Conservation (phyloP, 495 filamentous ascomycete genomes). For the Xylaria palmicola region DNA sequence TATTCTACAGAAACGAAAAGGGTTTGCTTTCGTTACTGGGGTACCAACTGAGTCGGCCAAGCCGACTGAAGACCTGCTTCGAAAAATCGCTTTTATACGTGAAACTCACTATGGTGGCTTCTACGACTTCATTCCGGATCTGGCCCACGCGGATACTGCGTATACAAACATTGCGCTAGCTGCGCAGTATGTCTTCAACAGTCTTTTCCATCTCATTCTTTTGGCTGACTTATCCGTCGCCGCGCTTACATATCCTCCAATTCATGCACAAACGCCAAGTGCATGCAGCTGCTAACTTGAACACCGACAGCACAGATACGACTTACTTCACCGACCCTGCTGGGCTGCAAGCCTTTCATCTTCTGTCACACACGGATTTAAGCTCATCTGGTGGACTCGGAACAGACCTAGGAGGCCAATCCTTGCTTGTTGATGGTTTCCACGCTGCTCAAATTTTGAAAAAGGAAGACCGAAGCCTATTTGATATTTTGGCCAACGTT, state of each 20-base stretch:
- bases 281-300: neutral
- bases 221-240: neutral
- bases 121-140: conserved; percentile 90
- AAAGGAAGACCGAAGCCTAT: conserved; percentile 48
- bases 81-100: conserved; percentile 79
- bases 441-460: conserved; percentile 59
- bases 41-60: conserved; percentile 63
- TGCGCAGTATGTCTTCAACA: conserved; percentile 49
- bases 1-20: conserved; percentile 49
- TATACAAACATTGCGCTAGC: conserved; percentile 77
- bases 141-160: conserved; percentile 87
- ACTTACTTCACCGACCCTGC: conserved; percentile 92
- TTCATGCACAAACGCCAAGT: neutral
- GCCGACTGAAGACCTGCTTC: conserved; percentile 66
- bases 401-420: conserved; percentile 59
- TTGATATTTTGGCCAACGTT: conserved; percentile 48
- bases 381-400: conserved; percentile 1
- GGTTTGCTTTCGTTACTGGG: conserved; percentile 69
- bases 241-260: neutral
- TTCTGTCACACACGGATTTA: conserved; percentile 66
- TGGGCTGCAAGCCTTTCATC: conserved; percentile 85
- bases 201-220: neutral
- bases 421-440: conserved; percentile 82
- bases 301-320: conserved; percentile 63
- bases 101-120: conserved; percentile 92